Conservation (phyloP, 352 stramenopile species). For the Aphanomyces euteiches region DNA sequence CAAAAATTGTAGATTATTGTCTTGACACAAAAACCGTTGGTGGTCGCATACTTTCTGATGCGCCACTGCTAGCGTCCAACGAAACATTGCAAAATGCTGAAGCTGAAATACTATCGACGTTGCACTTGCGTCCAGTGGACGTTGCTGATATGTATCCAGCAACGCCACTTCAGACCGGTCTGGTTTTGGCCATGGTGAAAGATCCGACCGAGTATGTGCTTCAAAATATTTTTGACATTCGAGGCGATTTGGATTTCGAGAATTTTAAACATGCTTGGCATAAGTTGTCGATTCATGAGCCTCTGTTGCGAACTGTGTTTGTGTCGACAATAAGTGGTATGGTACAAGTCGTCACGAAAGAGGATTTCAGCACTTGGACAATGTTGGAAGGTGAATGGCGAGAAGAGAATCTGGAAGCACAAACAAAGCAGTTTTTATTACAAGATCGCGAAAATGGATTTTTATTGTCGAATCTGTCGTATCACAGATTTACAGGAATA, state of each 20-base stretch:
- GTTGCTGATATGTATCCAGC: slow-evolving; percentile 1
- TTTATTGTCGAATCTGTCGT: background rate
- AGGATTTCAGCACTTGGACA: background rate
- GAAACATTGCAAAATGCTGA: background rate
- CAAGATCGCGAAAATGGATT: slow-evolving; percentile 1
- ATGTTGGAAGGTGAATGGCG: background rate
- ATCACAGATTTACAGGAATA: background rate
- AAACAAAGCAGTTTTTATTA: background rate
- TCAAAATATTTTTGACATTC: slow-evolving; percentile 3
- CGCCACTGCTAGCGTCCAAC: background rate
- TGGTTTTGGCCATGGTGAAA: background rate
- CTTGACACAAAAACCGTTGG: slow-evolving; percentile 5
- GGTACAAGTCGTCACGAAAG: background rate
- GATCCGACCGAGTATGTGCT: background rate
- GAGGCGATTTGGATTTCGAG: background rate
- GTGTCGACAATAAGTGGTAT: background rate
- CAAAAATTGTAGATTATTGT: slow-evolving; percentile 4
- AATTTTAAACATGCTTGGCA: background rate
- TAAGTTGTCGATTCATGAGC: background rate
- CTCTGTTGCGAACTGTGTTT: background rate
- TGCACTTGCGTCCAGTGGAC: background rate
- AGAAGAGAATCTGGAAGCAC: background rate
- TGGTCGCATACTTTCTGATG: background rate
- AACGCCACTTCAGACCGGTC: background rate
- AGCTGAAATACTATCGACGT: slow-evolving; percentile 1